Conservation (phyloP, 257 asterid species). For the Jacaranda mimosifolia region DNA sequence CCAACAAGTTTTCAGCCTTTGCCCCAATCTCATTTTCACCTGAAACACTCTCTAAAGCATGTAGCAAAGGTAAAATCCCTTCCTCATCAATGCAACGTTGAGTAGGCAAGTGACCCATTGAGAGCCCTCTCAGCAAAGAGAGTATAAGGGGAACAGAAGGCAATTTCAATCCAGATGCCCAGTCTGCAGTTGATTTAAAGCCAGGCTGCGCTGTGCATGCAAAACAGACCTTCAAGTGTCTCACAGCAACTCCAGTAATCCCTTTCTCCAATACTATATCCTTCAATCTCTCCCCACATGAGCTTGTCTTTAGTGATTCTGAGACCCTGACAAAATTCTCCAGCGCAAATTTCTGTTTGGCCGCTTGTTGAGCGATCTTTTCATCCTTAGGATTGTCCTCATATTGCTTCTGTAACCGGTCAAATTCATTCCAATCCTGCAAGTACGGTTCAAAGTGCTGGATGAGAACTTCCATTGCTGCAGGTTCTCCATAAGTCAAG, state of each 20-base stretch:
- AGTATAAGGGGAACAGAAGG: constrained; percentile 93
- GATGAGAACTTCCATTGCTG: constrained; percentile 97
- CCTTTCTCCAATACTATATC: constrained; percentile 96
- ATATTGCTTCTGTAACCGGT: constrained; percentile 69
- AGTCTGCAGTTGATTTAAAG: constrained; percentile 75
- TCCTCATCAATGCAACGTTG: constrained; percentile 85
- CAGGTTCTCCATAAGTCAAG: constrained; percentile 97
- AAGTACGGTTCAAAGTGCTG: constrained; percentile 96
- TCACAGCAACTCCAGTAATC: constrained; percentile 81
- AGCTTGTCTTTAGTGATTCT: constrained; percentile 93
- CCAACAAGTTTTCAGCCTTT: constrained; percentile 97
- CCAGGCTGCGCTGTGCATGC: constrained; percentile 79
- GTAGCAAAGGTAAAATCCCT: constrained; percentile 87
- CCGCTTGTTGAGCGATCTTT: constrained; percentile 71
- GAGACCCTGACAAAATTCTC: constrained; percentile 97
- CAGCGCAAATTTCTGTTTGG: constrained; percentile 83
- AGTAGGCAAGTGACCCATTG: constrained; percentile 95
- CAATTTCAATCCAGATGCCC: constrained; percentile 77
- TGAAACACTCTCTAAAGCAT: constrained; percentile 93
- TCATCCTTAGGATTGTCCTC: constrained; percentile 88
- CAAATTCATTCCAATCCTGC: constrained; percentile 85
- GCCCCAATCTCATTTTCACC: constrained; percentile 99
- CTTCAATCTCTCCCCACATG: constrained; percentile 97
- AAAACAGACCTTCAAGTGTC: constrained; percentile 82
- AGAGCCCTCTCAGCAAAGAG: constrained; percentile 94